Evolutionary conservation across 148 eudicot genomes (phyloP), one percentile per base, ranked within the genome.

Genomic region (Simmondsia chinensis): DNA sequence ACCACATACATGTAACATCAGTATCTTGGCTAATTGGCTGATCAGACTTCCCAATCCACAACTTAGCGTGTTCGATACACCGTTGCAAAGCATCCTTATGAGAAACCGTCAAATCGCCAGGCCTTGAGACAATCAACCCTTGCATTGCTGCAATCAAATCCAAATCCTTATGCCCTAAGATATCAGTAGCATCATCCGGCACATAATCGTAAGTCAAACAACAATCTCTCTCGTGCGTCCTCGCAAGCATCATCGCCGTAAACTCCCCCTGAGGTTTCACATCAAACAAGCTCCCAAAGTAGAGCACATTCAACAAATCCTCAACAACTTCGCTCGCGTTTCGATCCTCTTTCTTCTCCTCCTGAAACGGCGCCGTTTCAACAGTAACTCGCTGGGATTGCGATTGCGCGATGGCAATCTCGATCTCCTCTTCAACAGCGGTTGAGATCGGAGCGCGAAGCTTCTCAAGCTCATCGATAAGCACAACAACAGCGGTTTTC

Each of bases 191-290:
- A 12, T 91, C 94, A 45, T 91, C 97, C 0, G 95, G 74, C 1
- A 91, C 94, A 38, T 70, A 79, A 68, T 91, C 97, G 24, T 91
- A 91, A 9, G 80, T 79, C 67, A 91, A 75, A 51, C 97, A 91
- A 34, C 94, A 79, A 2, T 61, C 65, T 17, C 97, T 50, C 74
- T 91, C 97, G 45, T 85, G 95, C 13, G 76, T 70, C 42, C 75
- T 64, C 0, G 85, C 82, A 33, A 76, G 47, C 93, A 82, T 68
- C 42, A 56, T 59, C 13, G 75, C 63, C 22, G 72, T 62, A 47
- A 74, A 80, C 39, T 80, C 89, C 13, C 71, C 60, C 34, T 63
- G 80, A 20, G 59, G 67, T 39, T 63, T 73, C 36, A 81, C 86
- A 50, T 85, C 97, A 14, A 91, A 91, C 45, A 91, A 50, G 23